Conservation (phyloP, 1,284 basidiomycete species). For the Rhodotorula sp. region DNA sequence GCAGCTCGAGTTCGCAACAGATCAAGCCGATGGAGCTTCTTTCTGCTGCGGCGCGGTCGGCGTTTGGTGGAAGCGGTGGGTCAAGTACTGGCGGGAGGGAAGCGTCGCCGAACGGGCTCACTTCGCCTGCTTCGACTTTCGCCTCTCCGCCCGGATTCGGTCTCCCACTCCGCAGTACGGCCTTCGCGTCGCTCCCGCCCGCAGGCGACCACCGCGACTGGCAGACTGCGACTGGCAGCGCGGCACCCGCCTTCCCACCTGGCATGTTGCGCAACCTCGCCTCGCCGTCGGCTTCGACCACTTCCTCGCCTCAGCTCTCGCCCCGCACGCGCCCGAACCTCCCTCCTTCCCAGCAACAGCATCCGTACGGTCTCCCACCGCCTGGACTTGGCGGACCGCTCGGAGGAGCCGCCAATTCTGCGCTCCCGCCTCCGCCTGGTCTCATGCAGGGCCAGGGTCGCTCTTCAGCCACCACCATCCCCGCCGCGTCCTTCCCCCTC, state of each 20-base stretch:
- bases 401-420: neutral
- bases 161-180: conserved; percentile 7
- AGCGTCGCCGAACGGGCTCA: conserved; percentile 1
- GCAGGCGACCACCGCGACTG: neutral
- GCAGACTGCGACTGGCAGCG: neutral
- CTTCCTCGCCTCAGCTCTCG: conserved; percentile 37
- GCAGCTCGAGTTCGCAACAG: conserved; percentile 12
- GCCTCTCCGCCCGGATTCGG: conserved; percentile 38
- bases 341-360: conserved; percentile 1
- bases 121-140: conserved; percentile 12
- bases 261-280: conserved; percentile 31
- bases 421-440: conserved; percentile 28
- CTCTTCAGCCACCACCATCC: conserved; percentile 15
- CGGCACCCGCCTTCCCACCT: conserved; percentile 28
- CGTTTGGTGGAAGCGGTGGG: conserved; percentile 11
- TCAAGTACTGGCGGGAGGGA: conserved; percentile 1
- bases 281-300: conserved; percentile 21
- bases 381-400: conserved; percentile 10
- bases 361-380: conserved; percentile 15
- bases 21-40: conserved; percentile 16
- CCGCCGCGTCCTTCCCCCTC: conserved; percentile 38
- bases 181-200: neutral
- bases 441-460: conserved; percentile 17
- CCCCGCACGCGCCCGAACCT: conserved; percentile 19
- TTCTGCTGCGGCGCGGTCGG: conserved; percentile 7